Percentiles rank a stretch among this genome's conserved stretches.
phyloP scores from a whole-genome alignment of 192 early-diverging fungal genomes.

The Phlyctochytrium bullatum region DNA sequence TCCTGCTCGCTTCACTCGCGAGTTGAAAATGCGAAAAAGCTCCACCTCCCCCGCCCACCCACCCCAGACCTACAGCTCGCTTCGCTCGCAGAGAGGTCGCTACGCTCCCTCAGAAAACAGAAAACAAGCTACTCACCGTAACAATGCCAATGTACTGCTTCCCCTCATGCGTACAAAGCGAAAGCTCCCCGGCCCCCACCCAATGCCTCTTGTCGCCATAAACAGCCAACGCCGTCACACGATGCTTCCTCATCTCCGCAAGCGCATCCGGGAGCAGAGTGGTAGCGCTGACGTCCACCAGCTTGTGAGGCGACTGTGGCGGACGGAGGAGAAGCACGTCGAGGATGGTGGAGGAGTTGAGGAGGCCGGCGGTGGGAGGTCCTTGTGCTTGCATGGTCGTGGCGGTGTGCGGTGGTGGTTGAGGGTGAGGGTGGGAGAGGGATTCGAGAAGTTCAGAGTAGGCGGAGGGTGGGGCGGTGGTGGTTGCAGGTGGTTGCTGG shows the following conservation, averaged over 20 bases:
- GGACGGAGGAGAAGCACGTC: neutral
- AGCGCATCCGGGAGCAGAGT: neutral
- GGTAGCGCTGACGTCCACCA: neutral
- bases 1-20: too few species aligned
- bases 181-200: conserved; percentile 24
- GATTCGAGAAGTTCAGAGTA: too few species aligned
- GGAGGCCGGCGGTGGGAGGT: neutral
- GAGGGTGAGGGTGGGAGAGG: too few species aligned
- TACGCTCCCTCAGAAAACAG: too few species aligned
- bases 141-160: conserved; percentile 28
- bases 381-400: too few species aligned
- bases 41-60: too few species aligned
- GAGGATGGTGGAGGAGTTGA: neutral
- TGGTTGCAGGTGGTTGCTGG: too few species aligned
- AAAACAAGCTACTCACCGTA: conserved; percentile 7
- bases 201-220: conserved; percentile 32
- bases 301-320: neutral
- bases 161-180: conserved; percentile 8
- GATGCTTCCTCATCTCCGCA: neutral
- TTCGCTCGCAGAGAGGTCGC: too few species aligned
- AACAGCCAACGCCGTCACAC: conserved; percentile 17
- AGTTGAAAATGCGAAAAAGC: too few species aligned
- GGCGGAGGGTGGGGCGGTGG: too few species aligned
- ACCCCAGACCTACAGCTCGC: too few species aligned
- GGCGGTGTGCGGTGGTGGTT: too few species aligned